Evolutionary conservation across 2,329 filamentous ascomycete species (phyloP).

Genomic region (Aquanectria penicillioides): DNA sequence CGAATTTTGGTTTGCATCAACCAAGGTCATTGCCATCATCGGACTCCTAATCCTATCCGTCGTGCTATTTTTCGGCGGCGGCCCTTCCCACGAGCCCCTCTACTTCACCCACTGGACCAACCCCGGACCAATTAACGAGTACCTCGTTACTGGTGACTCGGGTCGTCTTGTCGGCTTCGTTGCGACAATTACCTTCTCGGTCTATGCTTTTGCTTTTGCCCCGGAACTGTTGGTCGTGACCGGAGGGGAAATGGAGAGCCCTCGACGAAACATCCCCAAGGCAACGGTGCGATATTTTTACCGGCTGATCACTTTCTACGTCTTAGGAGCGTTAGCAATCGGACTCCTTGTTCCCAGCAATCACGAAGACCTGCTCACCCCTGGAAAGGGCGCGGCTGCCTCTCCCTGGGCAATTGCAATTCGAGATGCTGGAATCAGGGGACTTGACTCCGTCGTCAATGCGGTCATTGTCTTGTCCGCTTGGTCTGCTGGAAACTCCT

Average conservation of each 20-base stretch:
- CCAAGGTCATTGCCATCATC: constrained; percentile 61
- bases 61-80: constrained; percentile 59
- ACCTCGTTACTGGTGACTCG: constrained; percentile 48
- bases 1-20: constrained; percentile 60
- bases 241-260: constrained; percentile 49
- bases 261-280: constrained; percentile 45
- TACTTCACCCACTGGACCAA: constrained; percentile 58
- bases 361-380: constrained; percentile 1
- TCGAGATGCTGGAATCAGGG: constrained; percentile 52
- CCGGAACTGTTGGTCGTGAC: constrained; percentile 44
- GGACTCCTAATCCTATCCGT: constrained; percentile 61
- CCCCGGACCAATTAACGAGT: constrained; percentile 48
- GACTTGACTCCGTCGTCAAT: constrained; percentile 60
- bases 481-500: constrained; percentile 65
- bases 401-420: constrained; percentile 68
- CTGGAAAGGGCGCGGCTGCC: constrained; percentile 43
- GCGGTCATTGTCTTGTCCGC: constrained; percentile 65
- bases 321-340: constrained; percentile 18
- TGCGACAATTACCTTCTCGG: constrained; percentile 55
- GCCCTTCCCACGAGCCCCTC: constrained; percentile 53
- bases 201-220: constrained; percentile 52
- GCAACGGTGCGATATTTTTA: constrained; percentile 22
- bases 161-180: constrained; percentile 56
- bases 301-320: constrained; percentile 22
- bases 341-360: constrained; percentile 14